A percentile compares a stretch with the other conserved stretches of the same genome.
Evolutionary conservation across 2,329 filamentous ascomycete species (phyloP).

Genomic region (Graphilbum ipis-grandicollis): DNA sequence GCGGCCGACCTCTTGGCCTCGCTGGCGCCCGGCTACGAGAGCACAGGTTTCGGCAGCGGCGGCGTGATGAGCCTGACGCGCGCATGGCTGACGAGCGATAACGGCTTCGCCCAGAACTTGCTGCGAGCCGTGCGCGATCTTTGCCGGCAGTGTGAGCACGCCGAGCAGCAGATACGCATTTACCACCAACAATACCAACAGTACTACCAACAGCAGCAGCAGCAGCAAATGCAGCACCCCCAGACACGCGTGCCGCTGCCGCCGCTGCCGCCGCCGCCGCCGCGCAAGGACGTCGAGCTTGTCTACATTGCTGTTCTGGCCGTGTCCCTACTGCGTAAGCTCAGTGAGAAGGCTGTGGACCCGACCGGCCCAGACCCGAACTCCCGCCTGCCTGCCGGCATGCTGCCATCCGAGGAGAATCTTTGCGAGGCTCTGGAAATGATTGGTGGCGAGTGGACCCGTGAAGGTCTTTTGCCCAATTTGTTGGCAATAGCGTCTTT

Average conservation of each 20-base stretch:
- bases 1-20: constrained; percentile 77
- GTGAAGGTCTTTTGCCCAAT: constrained; percentile 50
- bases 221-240: background rate
- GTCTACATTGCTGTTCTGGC: constrained; percentile 51
- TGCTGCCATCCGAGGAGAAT: constrained; percentile 49
- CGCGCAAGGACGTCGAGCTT: constrained; percentile 30
- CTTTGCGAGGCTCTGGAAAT: constrained; percentile 52
- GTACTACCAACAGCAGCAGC: background rate
- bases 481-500: constrained; percentile 46
- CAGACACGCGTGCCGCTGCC: constrained; percentile 7
- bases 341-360: constrained; percentile 51
- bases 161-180: constrained; percentile 10
- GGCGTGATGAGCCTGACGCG: constrained; percentile 53
- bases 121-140: constrained; percentile 59
- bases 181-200: constrained; percentile 4
- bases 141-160: constrained; percentile 38
- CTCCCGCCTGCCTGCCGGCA: constrained; percentile 36
- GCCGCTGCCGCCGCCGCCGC: constrained; percentile 12
- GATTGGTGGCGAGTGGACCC: constrained; percentile 41
- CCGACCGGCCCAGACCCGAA: constrained; percentile 31
- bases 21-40: constrained; percentile 47
- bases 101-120: constrained; percentile 69
- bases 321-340: constrained; percentile 46
- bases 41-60: too few species aligned
- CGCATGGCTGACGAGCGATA: constrained; percentile 66